Conservation (phyloP, 306 rosid species). For the Betula pendula region DNA sequence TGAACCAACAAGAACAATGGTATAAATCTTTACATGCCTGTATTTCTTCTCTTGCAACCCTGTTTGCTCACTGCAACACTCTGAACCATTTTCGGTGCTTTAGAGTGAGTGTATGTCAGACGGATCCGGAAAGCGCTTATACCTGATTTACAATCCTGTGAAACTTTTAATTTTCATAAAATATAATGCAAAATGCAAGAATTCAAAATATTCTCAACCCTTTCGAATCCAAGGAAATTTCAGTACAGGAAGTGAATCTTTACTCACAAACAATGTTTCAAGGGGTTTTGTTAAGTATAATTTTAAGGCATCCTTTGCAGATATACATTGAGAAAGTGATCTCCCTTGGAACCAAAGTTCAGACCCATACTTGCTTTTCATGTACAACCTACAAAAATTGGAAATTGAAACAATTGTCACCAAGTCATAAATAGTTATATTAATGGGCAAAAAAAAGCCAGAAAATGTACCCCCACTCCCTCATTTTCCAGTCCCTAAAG, state of each 20-base stretch:
- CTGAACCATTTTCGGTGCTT: conserved; percentile 32
- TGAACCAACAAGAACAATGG: background rate
- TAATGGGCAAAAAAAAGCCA: background rate
- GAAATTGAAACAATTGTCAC: conserved; percentile 5
- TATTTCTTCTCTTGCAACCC: conserved; percentile 64
- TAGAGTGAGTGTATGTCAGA: conserved; percentile 50
- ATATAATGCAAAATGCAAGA: conserved; percentile 13
- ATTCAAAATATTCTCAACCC: background rate
- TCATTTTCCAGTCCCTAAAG: background rate
- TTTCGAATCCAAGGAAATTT: background rate
- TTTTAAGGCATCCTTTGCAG: conserved; percentile 78
- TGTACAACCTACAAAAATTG: conserved; percentile 45
- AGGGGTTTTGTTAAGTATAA: conserved; percentile 52
- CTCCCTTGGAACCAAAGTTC: conserved; percentile 65
- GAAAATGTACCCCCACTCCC: conserved; percentile 16
- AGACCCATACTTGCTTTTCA: conserved; percentile 61
- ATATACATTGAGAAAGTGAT: conserved; percentile 39
- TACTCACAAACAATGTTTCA: conserved; percentile 64
- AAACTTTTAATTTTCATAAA: conserved; percentile 38
- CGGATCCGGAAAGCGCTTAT: conserved; percentile 58
- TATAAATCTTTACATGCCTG: conserved; percentile 47
- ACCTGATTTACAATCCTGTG: conserved; percentile 66
- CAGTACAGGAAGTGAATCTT: background rate
- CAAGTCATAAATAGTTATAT: background rate
- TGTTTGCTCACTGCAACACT: conserved; percentile 36